Base-by-base conservation (phyloP, 768 basidiomycete genomes). In the Paxillus ammoniavirescens region DNA sequence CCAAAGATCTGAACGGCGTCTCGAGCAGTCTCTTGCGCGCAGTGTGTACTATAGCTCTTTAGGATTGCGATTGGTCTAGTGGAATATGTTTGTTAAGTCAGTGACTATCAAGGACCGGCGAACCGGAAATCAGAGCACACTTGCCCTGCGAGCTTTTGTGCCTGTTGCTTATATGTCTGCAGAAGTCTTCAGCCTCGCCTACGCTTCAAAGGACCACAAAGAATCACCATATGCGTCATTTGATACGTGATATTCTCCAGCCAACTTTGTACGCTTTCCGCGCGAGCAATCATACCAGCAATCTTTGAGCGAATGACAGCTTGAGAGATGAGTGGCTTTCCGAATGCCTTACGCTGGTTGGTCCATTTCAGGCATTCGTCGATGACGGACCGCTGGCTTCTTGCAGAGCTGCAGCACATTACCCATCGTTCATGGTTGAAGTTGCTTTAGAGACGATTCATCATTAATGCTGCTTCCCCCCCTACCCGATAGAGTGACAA, bases 351-450 rank as follows among this genome's bases (percentile, higher is more conserved):
- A 40, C 95, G 85, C 67, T 97, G 93, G 49, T 80, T 82, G 3
- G 84, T 77, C 95, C 95, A 98, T 82, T 90, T 91, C 59, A 95
- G 65, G 64, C 91, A 93, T 71, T 94, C 93, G 63, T 95, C 93
- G 38, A 92, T 74, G 65, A 82, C 62, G 7, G 70, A 47, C 31
- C 93, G 83, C 60, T 93, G 91, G 52, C 75, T 73, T 53, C 89
- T 77, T n/a, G 86, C 84, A 23, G 82, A 84, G 31, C 81, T 75
- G 61, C 89, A 90, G 66, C 81, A 83, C 89, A 94, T 94, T 26
- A 91, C 89, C 92, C 91, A 95, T 59, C 89, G 87, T 66, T 94
- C 93, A 69, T 95, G 93, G 67, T 96, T 96, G 75, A 96, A 97
- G 73, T 96, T 98, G 54, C 89, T 80, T 44, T 30, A 30, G 6